phyloP scores from a whole-genome alignment of 768 basidiomycete species.

The Russula lepida region DNA sequence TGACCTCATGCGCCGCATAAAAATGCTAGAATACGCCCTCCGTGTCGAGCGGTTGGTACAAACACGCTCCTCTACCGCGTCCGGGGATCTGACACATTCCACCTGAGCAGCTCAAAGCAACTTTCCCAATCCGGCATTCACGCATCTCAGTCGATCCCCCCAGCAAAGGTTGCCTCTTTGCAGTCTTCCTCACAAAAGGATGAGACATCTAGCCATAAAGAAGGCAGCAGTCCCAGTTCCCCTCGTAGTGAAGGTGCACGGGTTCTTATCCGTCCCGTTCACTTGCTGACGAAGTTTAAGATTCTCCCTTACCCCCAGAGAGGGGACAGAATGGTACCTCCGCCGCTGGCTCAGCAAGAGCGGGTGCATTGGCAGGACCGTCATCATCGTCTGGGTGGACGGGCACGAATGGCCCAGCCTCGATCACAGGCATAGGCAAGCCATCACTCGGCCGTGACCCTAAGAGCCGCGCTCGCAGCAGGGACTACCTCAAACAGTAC shows the following conservation, averaged over 20 bases:
- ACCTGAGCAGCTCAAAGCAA: conserved; percentile 63
- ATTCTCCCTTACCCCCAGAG: conserved; percentile 65
- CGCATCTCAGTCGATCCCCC: conserved; percentile 41
- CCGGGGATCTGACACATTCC: conserved; percentile 28
- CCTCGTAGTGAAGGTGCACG: conserved; percentile 73
- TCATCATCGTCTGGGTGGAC: conserved; percentile 40
- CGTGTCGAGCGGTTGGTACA: conserved; percentile 85
- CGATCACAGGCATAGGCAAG: conserved; percentile 43
- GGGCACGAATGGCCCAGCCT: conserved; percentile 37
- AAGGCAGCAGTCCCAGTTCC: conserved; percentile 73
- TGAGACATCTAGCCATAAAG: conserved; percentile 64
- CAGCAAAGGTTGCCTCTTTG: conserved; percentile 55
- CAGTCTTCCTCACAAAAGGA: conserved; percentile 61
- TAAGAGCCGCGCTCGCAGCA: conserved; percentile 88
- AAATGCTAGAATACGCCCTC: conserved; percentile 98
- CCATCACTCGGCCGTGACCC: conserved; percentile 81
- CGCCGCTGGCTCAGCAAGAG: conserved; percentile 41
- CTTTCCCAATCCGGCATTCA: conserved; percentile 47
- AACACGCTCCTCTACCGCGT: conserved; percentile 13
- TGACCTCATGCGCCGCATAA: conserved; percentile 92
- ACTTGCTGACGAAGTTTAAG: conserved; percentile 31
- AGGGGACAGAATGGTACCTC: conserved; percentile 35
- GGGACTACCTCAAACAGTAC: conserved; percentile 96
- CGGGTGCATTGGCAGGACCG: conserved; percentile 44
- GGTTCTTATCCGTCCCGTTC: conserved; percentile 4